These are phyloP conservation scores for Rhazya stricta DNA, from an alignment of 257 asterid genomes.

Conservation along the genomic window DNA sequence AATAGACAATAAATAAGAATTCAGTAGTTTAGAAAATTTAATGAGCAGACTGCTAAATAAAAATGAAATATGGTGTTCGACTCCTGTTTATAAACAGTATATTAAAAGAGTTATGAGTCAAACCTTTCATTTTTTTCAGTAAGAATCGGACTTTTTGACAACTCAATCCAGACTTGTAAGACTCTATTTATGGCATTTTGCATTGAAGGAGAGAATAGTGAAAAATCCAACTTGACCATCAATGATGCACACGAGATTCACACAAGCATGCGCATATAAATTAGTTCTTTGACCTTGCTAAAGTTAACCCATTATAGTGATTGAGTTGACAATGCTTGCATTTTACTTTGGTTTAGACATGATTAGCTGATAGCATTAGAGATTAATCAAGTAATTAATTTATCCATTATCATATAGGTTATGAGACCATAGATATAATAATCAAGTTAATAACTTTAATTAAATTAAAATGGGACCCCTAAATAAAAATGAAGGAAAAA, in stretches of 20 bases:
- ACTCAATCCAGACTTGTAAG: too few relatives aligned
- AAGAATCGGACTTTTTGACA: too few relatives aligned
- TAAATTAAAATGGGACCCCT: slow-evolving; percentile 19
- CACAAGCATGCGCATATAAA: slow-evolving; percentile 16
- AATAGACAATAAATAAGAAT: too few relatives aligned
- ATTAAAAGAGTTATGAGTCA: too few relatives aligned
- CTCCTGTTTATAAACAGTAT: too few relatives aligned
- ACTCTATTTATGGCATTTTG: too few relatives aligned
- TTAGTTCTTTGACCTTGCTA: slow-evolving; percentile 18
- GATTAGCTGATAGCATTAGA: slow-evolving; percentile 20
- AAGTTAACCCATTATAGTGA: slow-evolving; percentile 6
- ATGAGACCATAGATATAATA: slow-evolving; percentile 3
- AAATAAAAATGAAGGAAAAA: background rate
- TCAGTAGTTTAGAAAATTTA: too few relatives aligned
- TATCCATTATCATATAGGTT: background rate
- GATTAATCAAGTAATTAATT: slow-evolving; percentile 1
- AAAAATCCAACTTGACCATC: background rate
- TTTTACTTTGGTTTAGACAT: slow-evolving; percentile 13
- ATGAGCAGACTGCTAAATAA: too few relatives aligned
- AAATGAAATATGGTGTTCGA: too few relatives aligned
- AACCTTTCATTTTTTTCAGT: too few relatives aligned
- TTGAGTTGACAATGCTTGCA: slow-evolving; percentile 10
- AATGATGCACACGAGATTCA: background rate
- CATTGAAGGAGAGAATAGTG: too few relatives aligned
- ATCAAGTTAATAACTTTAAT: slow-evolving; percentile 10